Evolutionary conservation across 2,329 filamentous ascomycete species (phyloP), one percentile per base, ranked within the genome.

Genomic region (Podosphaera xanthii): DNA sequence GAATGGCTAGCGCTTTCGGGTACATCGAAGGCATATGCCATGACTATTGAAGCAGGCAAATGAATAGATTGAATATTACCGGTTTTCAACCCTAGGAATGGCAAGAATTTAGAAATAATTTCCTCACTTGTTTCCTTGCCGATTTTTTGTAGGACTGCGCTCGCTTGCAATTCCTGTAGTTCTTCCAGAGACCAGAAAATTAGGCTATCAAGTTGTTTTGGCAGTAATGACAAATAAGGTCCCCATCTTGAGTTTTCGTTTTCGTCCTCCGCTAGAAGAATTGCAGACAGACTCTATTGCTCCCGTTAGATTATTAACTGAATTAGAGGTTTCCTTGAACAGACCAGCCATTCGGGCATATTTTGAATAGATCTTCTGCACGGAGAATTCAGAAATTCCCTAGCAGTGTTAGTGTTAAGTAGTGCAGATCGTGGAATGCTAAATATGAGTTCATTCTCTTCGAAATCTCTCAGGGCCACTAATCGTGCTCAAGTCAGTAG

Each of bases 11-110:
- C n/a, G 3, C 10, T 44, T 48, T 69, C 67, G 2, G 68, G 65
- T 54, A 86, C 76, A 63, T 86, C 83, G 66, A 86, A 86, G 5
- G 82, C 82, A 67, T 86, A 86, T 5, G 82, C 81, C 82, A 86
- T 86, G 63, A 86, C 84, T 22, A 80, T 75, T 7, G 79, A 83
- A 9, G 79, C 83, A 74, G 85, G 82, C 38, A 76, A 73, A 67
- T 86, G 83, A 65, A 79, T 80, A 10, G 67, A 66, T 61, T 74
- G 66, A 61, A 74, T 63, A 69, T 67, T 59, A 76, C 70, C 62
- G 64, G 69, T 62, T 63, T 63, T 57, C 65, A 78, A 64, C 10
- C 76, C 69, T n/a, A 82, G 68, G 1, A 80, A 80, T 3, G 78
- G 65, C 34, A 84, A 69, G 34, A 74, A 72, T 40, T 77, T 70